Conservation (phyloP, 2,329 filamentous ascomycete genomes). For the Aspergillus carbonarius region DNA sequence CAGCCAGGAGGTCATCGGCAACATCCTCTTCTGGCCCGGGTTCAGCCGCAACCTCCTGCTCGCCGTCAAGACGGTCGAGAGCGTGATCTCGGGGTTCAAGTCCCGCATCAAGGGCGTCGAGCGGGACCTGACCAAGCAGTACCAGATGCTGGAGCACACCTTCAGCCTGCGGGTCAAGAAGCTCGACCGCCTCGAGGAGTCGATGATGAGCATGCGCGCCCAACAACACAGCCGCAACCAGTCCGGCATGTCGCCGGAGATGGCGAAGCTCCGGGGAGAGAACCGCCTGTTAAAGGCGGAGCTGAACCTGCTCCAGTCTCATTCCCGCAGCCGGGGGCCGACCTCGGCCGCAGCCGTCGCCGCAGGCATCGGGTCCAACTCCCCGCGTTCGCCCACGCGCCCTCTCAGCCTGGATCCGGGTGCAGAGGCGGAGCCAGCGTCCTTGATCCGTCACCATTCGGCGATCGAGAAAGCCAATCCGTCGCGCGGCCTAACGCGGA, state of each 20-base stretch:
- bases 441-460: constrained; percentile 57
- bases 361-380: constrained; percentile 34
- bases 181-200: constrained; percentile 80
- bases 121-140: constrained; percentile 85
- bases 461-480: constrained; percentile 45
- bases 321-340: constrained; percentile 56
- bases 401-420: constrained; percentile 21
- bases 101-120: constrained; percentile 81
- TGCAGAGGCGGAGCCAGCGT: constrained; percentile 40
- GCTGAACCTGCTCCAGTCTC: constrained; percentile 66
- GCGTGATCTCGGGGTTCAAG: constrained; percentile 74
- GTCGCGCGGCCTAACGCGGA: constrained; percentile 28
- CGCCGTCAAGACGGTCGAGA: constrained; percentile 84
- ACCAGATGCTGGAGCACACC: constrained; percentile 77
- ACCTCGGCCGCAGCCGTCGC: constrained; percentile 42
- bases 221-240: constrained; percentile 31
- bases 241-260: constrained; percentile 49
- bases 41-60: constrained; percentile 88
- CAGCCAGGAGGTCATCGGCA: constrained; percentile 79
- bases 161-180: constrained; percentile 79
- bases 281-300: constrained; percentile 62
- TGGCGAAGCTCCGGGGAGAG: constrained; percentile 59
- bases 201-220: constrained; percentile 63
- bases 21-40: constrained; percentile 70
- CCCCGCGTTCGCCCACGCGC: constrained; percentile 31